Conservation (phyloP, 768 basidiomycete genomes). For the Tylopilus vinaceipallidus region DNA sequence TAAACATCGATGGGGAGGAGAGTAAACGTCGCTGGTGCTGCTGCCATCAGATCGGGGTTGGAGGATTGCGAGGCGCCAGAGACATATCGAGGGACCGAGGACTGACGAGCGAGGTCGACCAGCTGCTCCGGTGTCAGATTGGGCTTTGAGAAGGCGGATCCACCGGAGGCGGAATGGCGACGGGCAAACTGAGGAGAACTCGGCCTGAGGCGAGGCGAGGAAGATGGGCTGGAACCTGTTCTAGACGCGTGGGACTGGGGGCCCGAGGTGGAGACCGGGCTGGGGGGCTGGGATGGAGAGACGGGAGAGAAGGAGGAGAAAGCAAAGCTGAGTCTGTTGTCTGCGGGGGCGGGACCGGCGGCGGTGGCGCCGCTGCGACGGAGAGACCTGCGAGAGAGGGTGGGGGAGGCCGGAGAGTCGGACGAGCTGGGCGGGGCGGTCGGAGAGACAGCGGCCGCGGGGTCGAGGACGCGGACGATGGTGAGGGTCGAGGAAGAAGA, state of each 20-base stretch:
- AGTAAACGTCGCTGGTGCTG: constrained; percentile 60
- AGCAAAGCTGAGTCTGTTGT: constrained; percentile 57
- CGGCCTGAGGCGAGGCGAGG: constrained; percentile 47
- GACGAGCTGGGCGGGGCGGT: constrained; percentile 21
- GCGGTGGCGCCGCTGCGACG: constrained; percentile 34
- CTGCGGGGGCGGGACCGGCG: constrained; percentile 23
- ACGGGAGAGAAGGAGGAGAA: constrained; percentile 56
- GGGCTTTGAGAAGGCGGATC: constrained; percentile 41
- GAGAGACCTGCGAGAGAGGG: constrained; percentile 30
- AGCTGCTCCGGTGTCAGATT: constrained; percentile 72
- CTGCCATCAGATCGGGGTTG: not conserved
- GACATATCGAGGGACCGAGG: constrained; percentile 42
- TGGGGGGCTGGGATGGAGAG: constrained; percentile 19
- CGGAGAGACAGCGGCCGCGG: constrained; percentile 21
- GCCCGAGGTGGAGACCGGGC: constrained; percentile 23
- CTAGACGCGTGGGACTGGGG: constrained; percentile 33
- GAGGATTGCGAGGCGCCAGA: not conserved
- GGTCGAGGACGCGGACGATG: constrained; percentile 63
- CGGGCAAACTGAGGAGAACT: constrained; percentile 42
- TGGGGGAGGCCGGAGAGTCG: constrained; percentile 26
- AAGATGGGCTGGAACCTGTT: constrained; percentile 32
- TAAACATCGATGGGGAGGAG: constrained; percentile 73
- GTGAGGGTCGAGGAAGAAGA: constrained; percentile 64
- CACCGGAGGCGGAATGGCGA: constrained; percentile 32
- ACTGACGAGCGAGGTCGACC: constrained; percentile 66